These are phyloP conservation scores for Penicillium sp. DNA, from an alignment of 2,329 filamentous ascomycete genomes.

Conservation along the genomic window DNA sequence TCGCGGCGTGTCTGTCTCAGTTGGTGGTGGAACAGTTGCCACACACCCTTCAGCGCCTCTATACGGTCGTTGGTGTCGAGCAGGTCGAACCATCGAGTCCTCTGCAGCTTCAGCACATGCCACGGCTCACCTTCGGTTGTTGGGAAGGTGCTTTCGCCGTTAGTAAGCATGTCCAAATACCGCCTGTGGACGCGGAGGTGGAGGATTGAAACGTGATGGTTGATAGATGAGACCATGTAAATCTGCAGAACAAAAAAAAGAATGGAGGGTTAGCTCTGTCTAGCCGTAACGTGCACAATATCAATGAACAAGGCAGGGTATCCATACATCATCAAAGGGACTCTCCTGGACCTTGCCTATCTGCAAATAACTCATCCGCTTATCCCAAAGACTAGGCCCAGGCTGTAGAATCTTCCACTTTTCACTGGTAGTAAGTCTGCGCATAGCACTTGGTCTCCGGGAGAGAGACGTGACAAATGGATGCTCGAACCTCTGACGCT, in stretches of 20 bases:
- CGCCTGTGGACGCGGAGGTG: conserved; percentile 56
- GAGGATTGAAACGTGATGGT: conserved; percentile 61
- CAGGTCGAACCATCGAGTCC: conserved; percentile 60
- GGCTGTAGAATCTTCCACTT: conserved; percentile 55
- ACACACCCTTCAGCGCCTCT: conserved; percentile 56
- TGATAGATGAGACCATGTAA: conserved; percentile 61
- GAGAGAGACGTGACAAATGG: conserved; percentile 28
- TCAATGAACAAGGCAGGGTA: not conserved
- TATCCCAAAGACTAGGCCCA: conserved; percentile 55
- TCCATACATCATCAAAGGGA: conserved; percentile 55
- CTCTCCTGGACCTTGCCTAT: conserved; percentile 52
- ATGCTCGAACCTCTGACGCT: conserved; percentile 39
- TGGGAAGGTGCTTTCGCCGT: conserved; percentile 38
- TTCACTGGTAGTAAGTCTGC: conserved; percentile 47
- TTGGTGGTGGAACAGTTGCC: conserved; percentile 58
- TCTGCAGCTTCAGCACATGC: conserved; percentile 53
- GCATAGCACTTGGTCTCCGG: conserved; percentile 36
- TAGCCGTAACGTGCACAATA: not conserved
- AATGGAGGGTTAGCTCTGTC: not conserved
- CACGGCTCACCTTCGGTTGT: conserved; percentile 41
- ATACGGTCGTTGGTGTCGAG: conserved; percentile 54
- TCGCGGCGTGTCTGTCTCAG: conserved; percentile 33
- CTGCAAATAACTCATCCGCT: conserved; percentile 54
- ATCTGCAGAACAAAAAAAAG: conserved; percentile 42
- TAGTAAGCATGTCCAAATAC: conserved; percentile 56